Evolutionary conservation across 495 filamentous ascomycete species (phyloP).

Genomic region (Amphirosellinia nigrospora): DNA sequence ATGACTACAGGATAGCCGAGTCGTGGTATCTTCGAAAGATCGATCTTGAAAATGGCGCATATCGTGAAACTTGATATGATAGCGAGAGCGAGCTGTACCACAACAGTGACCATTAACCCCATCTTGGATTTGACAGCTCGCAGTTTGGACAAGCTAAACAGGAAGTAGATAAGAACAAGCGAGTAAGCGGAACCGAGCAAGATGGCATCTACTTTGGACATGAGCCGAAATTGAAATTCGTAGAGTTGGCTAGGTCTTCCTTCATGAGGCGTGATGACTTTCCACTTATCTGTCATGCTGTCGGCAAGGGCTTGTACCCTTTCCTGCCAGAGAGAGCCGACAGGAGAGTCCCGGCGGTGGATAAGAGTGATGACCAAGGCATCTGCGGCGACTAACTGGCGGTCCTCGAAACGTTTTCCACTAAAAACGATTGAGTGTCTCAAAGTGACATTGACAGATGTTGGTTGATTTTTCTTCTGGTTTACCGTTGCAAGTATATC

Average conservation of each 20-base stretch:
- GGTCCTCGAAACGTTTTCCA: constrained; percentile 70
- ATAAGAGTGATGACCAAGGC: constrained; percentile 76
- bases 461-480: constrained; percentile 54
- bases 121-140: constrained; percentile 70
- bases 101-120: constrained; percentile 68
- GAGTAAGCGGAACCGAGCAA: constrained; percentile 65
- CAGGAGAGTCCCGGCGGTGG: constrained; percentile 62
- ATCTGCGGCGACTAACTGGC: constrained; percentile 67
- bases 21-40: constrained; percentile 64
- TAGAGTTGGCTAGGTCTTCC: constrained; percentile 65
- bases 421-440: constrained; percentile 77
- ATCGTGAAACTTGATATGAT: constrained; percentile 70
- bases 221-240: constrained; percentile 73
- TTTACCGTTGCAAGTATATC: constrained; percentile 72
- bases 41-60: constrained; percentile 65
- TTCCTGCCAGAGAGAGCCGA: constrained; percentile 65
- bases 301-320: constrained; percentile 55
- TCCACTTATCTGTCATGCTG: constrained; percentile 55
- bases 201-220: constrained; percentile 64
- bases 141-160: constrained; percentile 62
- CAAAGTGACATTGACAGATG: constrained; percentile 70
- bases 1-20: constrained; percentile 74
- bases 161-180: constrained; percentile 62
- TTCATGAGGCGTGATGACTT: constrained; percentile 56
- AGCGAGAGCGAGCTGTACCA: constrained; percentile 69